phyloP scores from a whole-genome alignment of 495 filamentous ascomycete genomes.

The Aspergillus homomorphus region DNA sequence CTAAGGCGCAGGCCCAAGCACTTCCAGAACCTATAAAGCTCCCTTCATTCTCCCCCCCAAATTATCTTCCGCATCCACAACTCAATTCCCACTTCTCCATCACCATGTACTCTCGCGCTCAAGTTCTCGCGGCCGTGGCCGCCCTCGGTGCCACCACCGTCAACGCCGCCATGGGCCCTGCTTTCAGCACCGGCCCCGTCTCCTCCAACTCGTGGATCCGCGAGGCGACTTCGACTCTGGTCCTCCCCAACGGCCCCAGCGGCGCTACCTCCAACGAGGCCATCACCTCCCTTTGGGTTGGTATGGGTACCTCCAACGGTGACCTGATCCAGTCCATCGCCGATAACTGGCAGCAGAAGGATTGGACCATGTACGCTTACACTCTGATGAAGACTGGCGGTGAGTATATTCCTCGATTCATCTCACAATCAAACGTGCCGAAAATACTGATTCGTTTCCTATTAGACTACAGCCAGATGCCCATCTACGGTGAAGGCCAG shows the following conservation, averaged over 20 bases:
- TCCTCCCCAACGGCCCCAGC: constrained; percentile 31
- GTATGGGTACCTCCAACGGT: constrained; percentile 39
- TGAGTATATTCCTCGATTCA: constrained; percentile 14
- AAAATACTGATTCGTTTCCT: constrained; percentile 8
- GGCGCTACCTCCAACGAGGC: constrained; percentile 22
- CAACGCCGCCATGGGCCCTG: constrained; percentile 28
- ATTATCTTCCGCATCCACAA: background rate
- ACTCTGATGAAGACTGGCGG: constrained; percentile 26
- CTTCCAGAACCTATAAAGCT: background rate
- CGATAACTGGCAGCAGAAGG: constrained; percentile 25
- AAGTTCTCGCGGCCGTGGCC: constrained; percentile 13
- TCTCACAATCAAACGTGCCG: background rate
- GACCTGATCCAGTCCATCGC: constrained; percentile 38
- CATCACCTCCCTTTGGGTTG: constrained; percentile 31
- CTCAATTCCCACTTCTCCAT: background rate
- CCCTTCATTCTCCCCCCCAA: background rate
- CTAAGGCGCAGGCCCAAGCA: background rate
- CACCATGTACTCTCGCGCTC: constrained; percentile 5
- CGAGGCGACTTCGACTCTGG: constrained; percentile 35
- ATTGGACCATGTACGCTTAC: constrained; percentile 32
- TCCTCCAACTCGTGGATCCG: constrained; percentile 32
- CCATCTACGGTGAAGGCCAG: constrained; percentile 26
- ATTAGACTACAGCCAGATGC: constrained; percentile 24
- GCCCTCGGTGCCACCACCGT: constrained; percentile 14
- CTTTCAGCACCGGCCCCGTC: constrained; percentile 39